phyloP scores from a whole-genome alignment of 208 protist species.

The Leishmania aethiopica region DNA sequence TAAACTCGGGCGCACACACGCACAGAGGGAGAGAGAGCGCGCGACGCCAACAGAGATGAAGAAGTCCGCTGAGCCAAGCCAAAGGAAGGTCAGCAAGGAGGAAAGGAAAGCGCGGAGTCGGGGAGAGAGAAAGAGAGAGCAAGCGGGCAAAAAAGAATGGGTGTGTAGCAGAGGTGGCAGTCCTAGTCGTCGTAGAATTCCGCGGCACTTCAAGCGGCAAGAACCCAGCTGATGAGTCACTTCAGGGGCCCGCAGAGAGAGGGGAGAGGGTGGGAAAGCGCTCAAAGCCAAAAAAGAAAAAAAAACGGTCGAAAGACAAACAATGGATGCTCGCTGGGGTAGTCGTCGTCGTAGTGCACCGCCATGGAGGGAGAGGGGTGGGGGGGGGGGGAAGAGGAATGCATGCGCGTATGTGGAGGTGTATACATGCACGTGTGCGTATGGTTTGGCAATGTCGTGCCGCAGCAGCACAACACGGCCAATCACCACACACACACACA shows the following conservation, averaged over 20 bases:
- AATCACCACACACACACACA: conserved; percentile 9
- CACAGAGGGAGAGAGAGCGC: background rate
- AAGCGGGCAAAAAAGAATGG: background rate
- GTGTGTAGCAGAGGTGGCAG: background rate
- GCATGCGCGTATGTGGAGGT: background rate
- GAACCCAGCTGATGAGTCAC: background rate
- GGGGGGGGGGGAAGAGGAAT: background rate
- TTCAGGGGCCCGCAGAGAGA: background rate
- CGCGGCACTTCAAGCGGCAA: background rate
- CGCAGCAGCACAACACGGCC: background rate
- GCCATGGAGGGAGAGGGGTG: background rate
- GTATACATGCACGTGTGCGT: background rate
- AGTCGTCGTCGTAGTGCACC: background rate
- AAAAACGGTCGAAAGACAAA: background rate
- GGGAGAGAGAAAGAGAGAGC: background rate
- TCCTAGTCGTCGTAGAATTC: background rate
- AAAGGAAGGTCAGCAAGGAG: background rate
- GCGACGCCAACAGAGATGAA: background rate
- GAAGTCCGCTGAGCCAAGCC: background rate
- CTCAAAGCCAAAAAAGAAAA: background rate
- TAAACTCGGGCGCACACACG: background rate
- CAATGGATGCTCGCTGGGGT: too few relatives aligned
- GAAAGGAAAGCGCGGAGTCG: background rate
- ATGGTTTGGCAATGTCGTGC: background rate
- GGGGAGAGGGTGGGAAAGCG: background rate